Conservation (phyloP, 805 yeast genomes). For the Candida incommunis region DNA sequence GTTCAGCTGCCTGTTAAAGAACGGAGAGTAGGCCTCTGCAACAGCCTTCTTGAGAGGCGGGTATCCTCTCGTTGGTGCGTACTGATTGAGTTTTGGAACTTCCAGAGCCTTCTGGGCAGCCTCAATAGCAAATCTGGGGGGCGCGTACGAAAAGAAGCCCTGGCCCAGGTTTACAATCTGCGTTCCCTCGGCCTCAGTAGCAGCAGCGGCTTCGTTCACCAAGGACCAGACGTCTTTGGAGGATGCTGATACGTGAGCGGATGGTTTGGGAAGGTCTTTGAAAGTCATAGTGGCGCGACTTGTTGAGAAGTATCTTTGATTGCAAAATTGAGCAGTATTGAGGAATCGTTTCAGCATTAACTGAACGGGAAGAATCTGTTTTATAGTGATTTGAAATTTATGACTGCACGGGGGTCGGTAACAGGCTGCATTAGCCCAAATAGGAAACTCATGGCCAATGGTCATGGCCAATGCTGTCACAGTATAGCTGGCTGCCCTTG, state of each 20-base stretch:
- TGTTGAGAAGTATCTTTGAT: not conserved
- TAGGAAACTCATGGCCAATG: too few relatives aligned
- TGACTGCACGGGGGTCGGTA: not conserved
- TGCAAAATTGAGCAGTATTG: not conserved
- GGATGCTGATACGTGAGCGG: constrained; percentile 15
- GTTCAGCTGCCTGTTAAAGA: constrained; percentile 42
- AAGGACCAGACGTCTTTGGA: constrained; percentile 91
- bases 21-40: constrained; percentile 55
- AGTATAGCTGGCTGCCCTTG: too few relatives aligned
- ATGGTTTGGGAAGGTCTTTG: constrained; percentile 3
- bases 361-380: not conserved
- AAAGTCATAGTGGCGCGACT: not conserved
- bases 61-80: constrained; percentile 83
- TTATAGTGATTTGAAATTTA: not conserved
- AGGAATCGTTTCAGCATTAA: not conserved
- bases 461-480: too few relatives aligned
- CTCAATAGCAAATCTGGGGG: constrained; percentile 81
- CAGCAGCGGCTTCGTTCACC: constrained; percentile 80
- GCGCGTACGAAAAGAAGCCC: constrained; percentile 92
- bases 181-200: constrained; percentile 73
- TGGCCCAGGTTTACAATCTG: constrained; percentile 86
- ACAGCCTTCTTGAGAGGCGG: constrained; percentile 60
- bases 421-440: too few relatives aligned
- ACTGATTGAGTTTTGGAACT: constrained; percentile 70
- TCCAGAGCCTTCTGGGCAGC: constrained; percentile 70